A percentile compares a stretch with the other conserved stretches of the same genome.
Conservation (phyloP, 805 yeast genomes). For the Metschnikowia noctiluminum region DNA sequence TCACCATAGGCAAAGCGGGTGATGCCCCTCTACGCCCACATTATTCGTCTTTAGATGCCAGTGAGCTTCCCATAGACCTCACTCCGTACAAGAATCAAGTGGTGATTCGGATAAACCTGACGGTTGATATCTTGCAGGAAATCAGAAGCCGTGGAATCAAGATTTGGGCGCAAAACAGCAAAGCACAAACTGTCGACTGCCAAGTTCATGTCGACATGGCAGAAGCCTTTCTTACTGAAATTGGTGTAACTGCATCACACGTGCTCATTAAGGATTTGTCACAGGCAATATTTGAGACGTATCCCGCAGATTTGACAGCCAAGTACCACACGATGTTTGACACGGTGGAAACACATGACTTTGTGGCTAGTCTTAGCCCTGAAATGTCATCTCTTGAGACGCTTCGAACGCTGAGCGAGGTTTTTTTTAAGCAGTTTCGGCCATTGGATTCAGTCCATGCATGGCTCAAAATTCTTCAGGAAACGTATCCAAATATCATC, state of each 20-base stretch:
- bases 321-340: constrained; percentile 47
- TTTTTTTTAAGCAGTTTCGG: constrained; percentile 70
- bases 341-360: constrained; percentile 2
- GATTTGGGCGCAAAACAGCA: constrained; percentile 49
- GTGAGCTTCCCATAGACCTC: constrained; percentile 39
- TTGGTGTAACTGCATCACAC: constrained; percentile 25
- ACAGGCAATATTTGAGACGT: constrained; percentile 53
- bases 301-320: constrained; percentile 30
- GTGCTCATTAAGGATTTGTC: constrained; percentile 56
- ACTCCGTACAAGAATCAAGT: constrained; percentile 38
- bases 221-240: constrained; percentile 14
- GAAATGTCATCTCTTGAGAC: constrained; percentile 8
- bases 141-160: constrained; percentile 17
- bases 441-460: constrained; percentile 64
- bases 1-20: constrained; percentile 1
- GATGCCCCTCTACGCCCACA: constrained; percentile 21
- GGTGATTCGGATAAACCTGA: constrained; percentile 44
- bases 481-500: constrained; percentile 64
- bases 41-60: constrained; percentile 25
- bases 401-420: constrained; percentile 32
- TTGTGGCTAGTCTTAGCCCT: background rate
- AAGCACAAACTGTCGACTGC: constrained; percentile 47
- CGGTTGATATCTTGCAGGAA: constrained; percentile 15
- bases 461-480: constrained; percentile 63
- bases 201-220: constrained; percentile 20